Percentiles rank a stretch among this genome's conserved stretches.
Conservation (phyloP, 2,329 filamentous ascomycete genomes). For the Arthrobotrys megalospora region DNA sequence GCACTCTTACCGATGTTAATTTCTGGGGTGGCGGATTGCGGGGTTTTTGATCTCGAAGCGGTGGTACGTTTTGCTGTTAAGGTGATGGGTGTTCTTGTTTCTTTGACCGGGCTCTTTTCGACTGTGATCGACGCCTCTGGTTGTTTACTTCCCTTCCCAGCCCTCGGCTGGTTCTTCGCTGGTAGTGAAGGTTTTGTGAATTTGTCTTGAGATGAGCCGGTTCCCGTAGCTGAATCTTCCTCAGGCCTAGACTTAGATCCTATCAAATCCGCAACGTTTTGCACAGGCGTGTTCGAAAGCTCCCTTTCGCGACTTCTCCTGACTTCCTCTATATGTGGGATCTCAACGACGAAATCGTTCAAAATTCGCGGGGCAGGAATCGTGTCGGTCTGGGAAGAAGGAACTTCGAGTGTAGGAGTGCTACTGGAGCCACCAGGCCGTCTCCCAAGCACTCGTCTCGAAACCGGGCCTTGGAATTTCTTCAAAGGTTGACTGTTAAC, state of each 20-base stretch:
- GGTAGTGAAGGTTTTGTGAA: constrained; percentile 22
- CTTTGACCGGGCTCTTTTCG: constrained; percentile 1
- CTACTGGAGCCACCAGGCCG: constrained; percentile 19
- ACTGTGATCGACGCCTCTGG: constrained; percentile 24
- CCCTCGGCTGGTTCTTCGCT: constrained; percentile 6
- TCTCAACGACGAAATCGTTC: constrained; percentile 44
- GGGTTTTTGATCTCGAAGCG: constrained; percentile 26
- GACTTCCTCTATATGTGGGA: constrained; percentile 46
- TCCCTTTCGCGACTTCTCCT: constrained; percentile 17
- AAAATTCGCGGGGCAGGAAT: background rate
- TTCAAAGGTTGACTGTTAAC: background rate
- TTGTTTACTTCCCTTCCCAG: constrained; percentile 20
- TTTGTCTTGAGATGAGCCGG: constrained; percentile 7
- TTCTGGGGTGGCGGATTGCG: constrained; percentile 42
- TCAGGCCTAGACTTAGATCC: constrained; percentile 26
- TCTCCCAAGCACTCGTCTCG: background rate
- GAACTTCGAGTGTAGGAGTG: constrained; percentile 39
- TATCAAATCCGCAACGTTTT: constrained; percentile 37
- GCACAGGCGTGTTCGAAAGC: constrained; percentile 12
- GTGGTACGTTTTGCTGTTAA: constrained; percentile 13
- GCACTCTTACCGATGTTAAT: constrained; percentile 47
- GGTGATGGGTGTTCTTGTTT: constrained; percentile 17
- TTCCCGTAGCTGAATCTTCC: background rate
- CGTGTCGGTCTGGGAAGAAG: constrained; percentile 28
- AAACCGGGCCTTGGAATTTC: constrained; percentile 8